Evolutionary conservation across 768 basidiomycete species (phyloP).

Genomic region (Sporobolomyces roseus): DNA sequence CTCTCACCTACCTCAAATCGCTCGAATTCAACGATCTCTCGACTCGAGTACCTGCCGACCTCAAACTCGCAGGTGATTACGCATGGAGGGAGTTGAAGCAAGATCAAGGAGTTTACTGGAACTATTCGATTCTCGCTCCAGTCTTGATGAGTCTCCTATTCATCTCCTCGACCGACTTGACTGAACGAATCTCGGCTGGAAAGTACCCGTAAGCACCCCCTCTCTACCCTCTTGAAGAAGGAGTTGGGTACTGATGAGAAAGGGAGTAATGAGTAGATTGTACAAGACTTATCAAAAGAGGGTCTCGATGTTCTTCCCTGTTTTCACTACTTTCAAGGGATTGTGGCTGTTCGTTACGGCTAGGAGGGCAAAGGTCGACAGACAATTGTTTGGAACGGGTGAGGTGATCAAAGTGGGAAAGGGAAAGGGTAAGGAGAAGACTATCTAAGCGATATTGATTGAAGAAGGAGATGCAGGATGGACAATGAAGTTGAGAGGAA

Average conservation of each 20-base stretch:
- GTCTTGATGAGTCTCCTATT: slow-evolving; percentile 67
- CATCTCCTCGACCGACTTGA: slow-evolving; percentile 69
- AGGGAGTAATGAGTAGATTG: slow-evolving; percentile 5
- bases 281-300: slow-evolving; percentile 71
- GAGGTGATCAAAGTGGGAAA: slow-evolving; percentile 3
- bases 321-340: slow-evolving; percentile 55
- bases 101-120: slow-evolving; percentile 32
- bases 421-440: slow-evolving; percentile 24
- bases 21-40: slow-evolving; percentile 24
- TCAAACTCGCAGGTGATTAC: slow-evolving; percentile 32
- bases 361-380: slow-evolving; percentile 50
- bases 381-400: slow-evolving; percentile 52
- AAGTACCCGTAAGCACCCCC: slow-evolving; percentile 60
- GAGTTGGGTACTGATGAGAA: neutral
- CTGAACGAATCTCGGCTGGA: slow-evolving; percentile 68
- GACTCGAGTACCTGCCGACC: neutral
- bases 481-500: too few relatives aligned
- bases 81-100: slow-evolving; percentile 44
- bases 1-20: slow-evolving; percentile 35
- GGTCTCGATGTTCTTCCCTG: slow-evolving; percentile 73
- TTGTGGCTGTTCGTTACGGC: slow-evolving; percentile 51
- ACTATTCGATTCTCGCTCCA: slow-evolving; percentile 56
- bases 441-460: too few relatives aligned
- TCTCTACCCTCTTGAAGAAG: neutral
- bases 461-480: too few relatives aligned